These are phyloP conservation scores for Aciculosporium take DNA, from an alignment of 2,329 filamentous ascomycete genomes.

Conservation along the genomic window DNA sequence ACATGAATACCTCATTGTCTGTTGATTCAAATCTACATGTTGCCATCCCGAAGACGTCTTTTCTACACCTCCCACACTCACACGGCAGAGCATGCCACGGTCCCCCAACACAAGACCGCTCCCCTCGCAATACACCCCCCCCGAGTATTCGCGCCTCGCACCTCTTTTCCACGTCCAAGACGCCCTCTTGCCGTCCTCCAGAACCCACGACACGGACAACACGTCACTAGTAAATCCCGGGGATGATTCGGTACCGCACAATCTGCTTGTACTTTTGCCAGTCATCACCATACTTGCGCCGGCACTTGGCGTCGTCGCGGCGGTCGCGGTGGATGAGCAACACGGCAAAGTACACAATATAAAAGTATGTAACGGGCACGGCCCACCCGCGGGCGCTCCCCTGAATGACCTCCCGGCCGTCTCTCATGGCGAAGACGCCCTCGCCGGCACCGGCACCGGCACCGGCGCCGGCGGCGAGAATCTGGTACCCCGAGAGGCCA, in stretches of 20 bases:
- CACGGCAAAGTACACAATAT: constrained; percentile 79
- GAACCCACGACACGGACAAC: too few relatives aligned
- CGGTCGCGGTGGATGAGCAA: constrained; percentile 74
- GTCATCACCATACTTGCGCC: constrained; percentile 79
- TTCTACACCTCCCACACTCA: too few relatives aligned
- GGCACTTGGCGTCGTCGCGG: constrained; percentile 83
- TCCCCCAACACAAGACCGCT: too few relatives aligned
- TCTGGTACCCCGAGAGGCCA: constrained; percentile 66
- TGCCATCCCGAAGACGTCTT: too few relatives aligned
- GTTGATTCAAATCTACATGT: too few relatives aligned
- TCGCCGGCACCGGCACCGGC: constrained; percentile 30
- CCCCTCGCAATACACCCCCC: too few relatives aligned
- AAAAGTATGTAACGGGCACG: constrained; percentile 86
- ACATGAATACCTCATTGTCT: too few relatives aligned
- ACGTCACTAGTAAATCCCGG: constrained; percentile 78
- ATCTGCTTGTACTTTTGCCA: constrained; percentile 80
- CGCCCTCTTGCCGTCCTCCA: too few relatives aligned
- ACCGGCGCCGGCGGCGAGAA: constrained; percentile 42
- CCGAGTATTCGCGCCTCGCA: too few relatives aligned
- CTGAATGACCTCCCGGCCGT: constrained; percentile 52
- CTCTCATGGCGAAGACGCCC: constrained; percentile 40
- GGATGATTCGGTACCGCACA: constrained; percentile 71
- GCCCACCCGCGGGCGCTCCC: constrained; percentile 68
- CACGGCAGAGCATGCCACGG: too few relatives aligned
- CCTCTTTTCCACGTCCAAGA: too few relatives aligned